Evolutionary conservation across 2,329 filamentous ascomycete species (phyloP), one percentile per base, ranked within the genome.

Genomic region (Phialemoniopsis sp.): DNA sequence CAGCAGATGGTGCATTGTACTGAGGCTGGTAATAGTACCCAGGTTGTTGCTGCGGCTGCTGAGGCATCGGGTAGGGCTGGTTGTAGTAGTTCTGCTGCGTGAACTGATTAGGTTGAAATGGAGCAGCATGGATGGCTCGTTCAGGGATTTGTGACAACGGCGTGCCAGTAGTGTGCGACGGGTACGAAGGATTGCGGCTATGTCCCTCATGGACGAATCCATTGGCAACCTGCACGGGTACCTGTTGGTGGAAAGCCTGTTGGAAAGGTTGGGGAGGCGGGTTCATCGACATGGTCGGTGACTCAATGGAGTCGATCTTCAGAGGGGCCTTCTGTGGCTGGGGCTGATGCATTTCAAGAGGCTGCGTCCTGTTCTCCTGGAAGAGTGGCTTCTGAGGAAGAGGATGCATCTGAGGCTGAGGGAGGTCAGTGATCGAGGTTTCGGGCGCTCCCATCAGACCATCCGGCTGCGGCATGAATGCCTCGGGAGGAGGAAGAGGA

Each of bases 131-230:
- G 37, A 95, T 89, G 8, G 89, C 88, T 40, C 90, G 82, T 62
- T 96, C 91, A 3, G 90, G 90, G 45, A 96, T 95, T 53, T 95
- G 89, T 16, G 89, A 91, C 28, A 95, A 70, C 1, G 90, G 89
- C 1, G 90, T 94, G 15, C 85, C 85, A 5, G 78, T 81, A 3
- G 85, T 83, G 39, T 89, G 85, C 40, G 78, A 81, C 21, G 81
- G 70, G 54, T 86, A 86, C 2, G 85, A 87, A 3, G 76, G 68
- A 49, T 87, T 79, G 18, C 84, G 80, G 15, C 70, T 67, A 55
- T 90, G 86, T 17, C 75, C 62, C 42, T 86, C 67, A 31, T 81
- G 72, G 6, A 44, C 63, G 35, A 77, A 73, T 17, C 68, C 66
- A 43, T 77, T 79, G 30, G 67, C 61, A 32, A 89, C 76, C 49